Evolutionary conservation across 176 grass and related monocot genomes (phyloP), one percentile per base, ranked within the genome.

Genomic region (Lolium rigidum): DNA sequence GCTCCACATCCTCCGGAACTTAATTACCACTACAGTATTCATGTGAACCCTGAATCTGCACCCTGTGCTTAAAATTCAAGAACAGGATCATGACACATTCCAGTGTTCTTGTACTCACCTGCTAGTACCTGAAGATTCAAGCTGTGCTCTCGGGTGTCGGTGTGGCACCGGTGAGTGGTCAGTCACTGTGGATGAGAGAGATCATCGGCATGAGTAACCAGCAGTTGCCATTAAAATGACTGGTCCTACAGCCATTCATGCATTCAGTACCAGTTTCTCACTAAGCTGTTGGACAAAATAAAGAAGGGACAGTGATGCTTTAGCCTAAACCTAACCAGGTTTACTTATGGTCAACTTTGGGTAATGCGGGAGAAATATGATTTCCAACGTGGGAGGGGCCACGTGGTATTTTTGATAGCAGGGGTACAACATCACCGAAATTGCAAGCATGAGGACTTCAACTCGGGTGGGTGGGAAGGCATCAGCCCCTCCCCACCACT

Each of bases 151-250:
- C 20, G 18, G 39, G 58, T 17, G 61, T 70, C 38, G 57, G 70
- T 14, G 70, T 25, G 80, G 54, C 47, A n/a, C 21, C 5, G 80
- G 73, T 78, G 79, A 80, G 82, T 67, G 77, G 77, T 76, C 82
- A 57, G 76, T 84, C 82, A 59, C 68, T 86, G 46, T 83, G 77
- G 83, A 76, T 15, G 28, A 67, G 73, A 25, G 79, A 62, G 74
- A 47, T 17, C 57, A 10, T 20, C 66, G 17, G 14, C 18, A 64
- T 26, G 26, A 10, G 22, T 26, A 25, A 74, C 76, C 80, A 86
- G 56, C 65, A 90, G 80, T 83, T 57, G 84, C 80, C 65, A 87
- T 83, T 65, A 59, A 73, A 28, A 90, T 17, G 79, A 56, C 26
- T 9, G 72, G 79, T 78, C 84, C 55, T 81, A 78, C 52, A 46